A percentile compares a stretch with the other conserved stretches of the same genome.
These are phyloP conservation scores for Tolypocladium album DNA, from an alignment of 2,329 filamentous ascomycete genomes.

Conservation along the genomic window DNA sequence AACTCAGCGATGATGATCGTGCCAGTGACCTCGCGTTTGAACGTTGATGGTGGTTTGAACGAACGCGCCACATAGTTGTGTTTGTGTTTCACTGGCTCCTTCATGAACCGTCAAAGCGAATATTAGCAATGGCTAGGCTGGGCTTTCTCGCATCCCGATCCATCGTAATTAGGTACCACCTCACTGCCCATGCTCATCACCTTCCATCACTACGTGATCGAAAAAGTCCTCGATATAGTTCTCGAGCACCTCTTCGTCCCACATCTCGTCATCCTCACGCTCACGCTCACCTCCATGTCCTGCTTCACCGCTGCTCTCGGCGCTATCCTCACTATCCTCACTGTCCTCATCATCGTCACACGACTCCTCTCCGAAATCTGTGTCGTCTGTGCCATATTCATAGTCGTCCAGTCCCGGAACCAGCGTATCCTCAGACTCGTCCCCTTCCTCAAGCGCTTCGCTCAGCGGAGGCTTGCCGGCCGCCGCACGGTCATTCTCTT, in stretches of 20 bases:
- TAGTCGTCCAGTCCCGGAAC: conserved; percentile 6
- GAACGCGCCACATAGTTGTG: neutral
- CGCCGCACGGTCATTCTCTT: conserved; percentile 1
- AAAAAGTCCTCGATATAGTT: conserved; percentile 2
- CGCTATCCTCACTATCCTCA: neutral
- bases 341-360: conserved; percentile 4
- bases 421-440: neutral
- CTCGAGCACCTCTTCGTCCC: neutral
- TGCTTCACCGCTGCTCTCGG: neutral
- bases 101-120: neutral
- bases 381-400: conserved; percentile 1
- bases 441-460: neutral
- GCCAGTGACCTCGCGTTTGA: neutral
- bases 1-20: neutral
- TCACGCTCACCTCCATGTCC: neutral
- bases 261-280: neutral
- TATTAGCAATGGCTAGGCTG: too few species aligned
- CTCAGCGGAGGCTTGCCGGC: neutral
- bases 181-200: neutral
- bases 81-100: neutral
- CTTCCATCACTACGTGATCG: neutral
- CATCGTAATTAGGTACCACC: neutral
- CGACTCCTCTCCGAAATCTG: neutral
- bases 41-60: too few species aligned
- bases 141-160: neutral